These are phyloP conservation scores for Saturnispora dispora DNA, from an alignment of 805 yeast genomes.

Conservation along the genomic window DNA sequence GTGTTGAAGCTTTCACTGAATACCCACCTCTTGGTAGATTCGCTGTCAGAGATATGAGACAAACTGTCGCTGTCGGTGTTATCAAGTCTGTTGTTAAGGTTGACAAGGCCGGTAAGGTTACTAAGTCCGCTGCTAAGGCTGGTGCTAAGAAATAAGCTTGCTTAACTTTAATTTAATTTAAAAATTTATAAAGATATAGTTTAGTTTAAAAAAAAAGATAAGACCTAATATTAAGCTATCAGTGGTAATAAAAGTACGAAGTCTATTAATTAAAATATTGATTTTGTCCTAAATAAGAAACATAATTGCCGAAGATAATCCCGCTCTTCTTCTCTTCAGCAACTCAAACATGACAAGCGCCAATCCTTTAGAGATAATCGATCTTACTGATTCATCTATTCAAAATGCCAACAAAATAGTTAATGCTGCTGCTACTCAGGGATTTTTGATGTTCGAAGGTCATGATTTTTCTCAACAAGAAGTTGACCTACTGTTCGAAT, in stretches of 20 bases:
- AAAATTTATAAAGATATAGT: not conserved
- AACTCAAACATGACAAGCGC: constrained; percentile 4
- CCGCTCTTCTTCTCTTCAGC: not conserved
- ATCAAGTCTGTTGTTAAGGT: constrained; percentile 90
- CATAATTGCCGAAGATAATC: not conserved
- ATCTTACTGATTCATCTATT: constrained; percentile 27
- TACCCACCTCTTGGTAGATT: constrained; percentile 97
- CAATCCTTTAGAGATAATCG: constrained; percentile 36
- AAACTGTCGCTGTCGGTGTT: constrained; percentile 99
- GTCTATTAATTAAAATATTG: too few species aligned
- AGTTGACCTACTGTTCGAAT: constrained; percentile 22
- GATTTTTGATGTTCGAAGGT: constrained; percentile 44
- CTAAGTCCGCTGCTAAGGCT: constrained; percentile 91
- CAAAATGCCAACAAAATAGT: constrained; percentile 32
- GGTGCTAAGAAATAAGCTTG: constrained; percentile 49
- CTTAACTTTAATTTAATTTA: not conserved
- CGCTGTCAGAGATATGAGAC: constrained; percentile 99
- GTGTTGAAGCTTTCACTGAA: constrained; percentile 89
- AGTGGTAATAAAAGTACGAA: too few species aligned
- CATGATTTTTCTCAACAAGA: constrained; percentile 40
- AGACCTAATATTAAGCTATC: not conserved
- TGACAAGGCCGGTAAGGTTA: constrained; percentile 81
- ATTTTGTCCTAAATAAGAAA: not conserved
- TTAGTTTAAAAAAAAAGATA: not conserved
- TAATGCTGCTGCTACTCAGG: constrained; percentile 41